Base-by-base conservation (phyloP, 768 basidiomycete species). In the Auricularia heimuer region DNA sequence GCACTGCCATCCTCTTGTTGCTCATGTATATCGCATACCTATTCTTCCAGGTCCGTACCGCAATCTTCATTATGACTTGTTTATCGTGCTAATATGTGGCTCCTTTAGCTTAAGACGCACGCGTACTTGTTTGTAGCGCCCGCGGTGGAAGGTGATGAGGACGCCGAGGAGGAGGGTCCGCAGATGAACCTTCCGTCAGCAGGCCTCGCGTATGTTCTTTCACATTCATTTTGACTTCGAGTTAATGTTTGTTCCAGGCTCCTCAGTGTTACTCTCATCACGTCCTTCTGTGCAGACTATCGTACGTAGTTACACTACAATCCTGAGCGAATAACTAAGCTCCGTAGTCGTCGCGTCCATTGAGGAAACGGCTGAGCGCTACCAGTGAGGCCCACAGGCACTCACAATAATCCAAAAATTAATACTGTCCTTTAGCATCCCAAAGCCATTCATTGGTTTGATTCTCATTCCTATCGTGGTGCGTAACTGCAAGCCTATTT, bases 391-490 rank as follows among this genome's bases (percentile, higher is more conserved):
- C 56, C 24, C 29, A 29, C 24, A 12, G 24, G 7, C 10, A 24
- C 56, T 34, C 33, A 6, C 24, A 11, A 10, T 56, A 18, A 16
- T 18, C 14, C 54, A 16, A 10, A 18, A 11, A 45, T 45, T 45
- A 21, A 56, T 10, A 18, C 29, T 4, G 4, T 8, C 16, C 18
- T 33, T 24, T 33, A 60, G 56, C 63, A 89, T 97, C 63, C 90
- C 92, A 0, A 92, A 91, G 74, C 70, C 85, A 0, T 94, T 94
- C 77, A 93, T 94, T 69, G 91, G 91, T 73, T 74, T 94, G 14
- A 91, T 95, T 69, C 78, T 97, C 36, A 77, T 97, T 3, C 93
- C 94, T 3, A 87, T 97, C 62, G 94, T 95, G 54, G 91, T 88
- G 73, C 65, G 85, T 79, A 24, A 7, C 36, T 6, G 74, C 7